Conservation (phyloP, 352 stramenopile species). For the Peronospora belbahrii region DNA sequence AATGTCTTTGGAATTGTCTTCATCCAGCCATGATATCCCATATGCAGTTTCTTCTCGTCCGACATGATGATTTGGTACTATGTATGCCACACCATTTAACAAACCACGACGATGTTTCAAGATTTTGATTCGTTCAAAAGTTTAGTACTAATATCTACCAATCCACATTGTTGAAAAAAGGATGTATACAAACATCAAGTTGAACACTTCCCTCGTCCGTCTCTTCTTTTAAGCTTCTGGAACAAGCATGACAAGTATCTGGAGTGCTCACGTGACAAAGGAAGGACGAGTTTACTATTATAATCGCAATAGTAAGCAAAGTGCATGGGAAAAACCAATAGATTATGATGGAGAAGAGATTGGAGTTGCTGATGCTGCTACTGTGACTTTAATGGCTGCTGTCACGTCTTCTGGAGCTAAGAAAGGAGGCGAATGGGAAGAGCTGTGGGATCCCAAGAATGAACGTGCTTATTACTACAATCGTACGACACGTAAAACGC, state of each 20-base stretch:
- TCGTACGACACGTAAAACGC: conserved; percentile 65
- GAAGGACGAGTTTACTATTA: conserved; percentile 85
- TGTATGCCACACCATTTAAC: no score
- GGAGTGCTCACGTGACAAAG: conserved; percentile 83
- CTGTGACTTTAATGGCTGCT: not conserved
- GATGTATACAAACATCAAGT: conserved; percentile 3
- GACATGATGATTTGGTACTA: conserved; percentile 24
- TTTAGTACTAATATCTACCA: conserved; percentile 1
- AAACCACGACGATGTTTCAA: no score
- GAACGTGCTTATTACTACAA: conserved; percentile 84
- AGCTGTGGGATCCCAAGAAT: conserved; percentile 84
- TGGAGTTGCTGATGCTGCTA: not conserved
- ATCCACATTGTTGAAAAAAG: not conserved
- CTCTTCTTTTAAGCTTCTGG: no score
- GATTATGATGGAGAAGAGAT: conserved; percentile 70
- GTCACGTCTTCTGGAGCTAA: conserved; percentile 5
- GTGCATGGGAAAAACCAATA: conserved; percentile 75
- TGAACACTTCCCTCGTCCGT: no score
- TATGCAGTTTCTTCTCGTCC: conserved; percentile 70
- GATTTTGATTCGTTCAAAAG: conserved; percentile 10
- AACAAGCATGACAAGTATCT: conserved; percentile 42
- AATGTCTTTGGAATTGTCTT: conserved; percentile 76
- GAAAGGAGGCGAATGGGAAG: conserved; percentile 69
- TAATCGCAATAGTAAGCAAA: conserved; percentile 83
- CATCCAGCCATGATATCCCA: conserved; percentile 84